Evolutionary conservation across 345 rosid genomes (phyloP).

Genomic region (Lepidium didymum): DNA sequence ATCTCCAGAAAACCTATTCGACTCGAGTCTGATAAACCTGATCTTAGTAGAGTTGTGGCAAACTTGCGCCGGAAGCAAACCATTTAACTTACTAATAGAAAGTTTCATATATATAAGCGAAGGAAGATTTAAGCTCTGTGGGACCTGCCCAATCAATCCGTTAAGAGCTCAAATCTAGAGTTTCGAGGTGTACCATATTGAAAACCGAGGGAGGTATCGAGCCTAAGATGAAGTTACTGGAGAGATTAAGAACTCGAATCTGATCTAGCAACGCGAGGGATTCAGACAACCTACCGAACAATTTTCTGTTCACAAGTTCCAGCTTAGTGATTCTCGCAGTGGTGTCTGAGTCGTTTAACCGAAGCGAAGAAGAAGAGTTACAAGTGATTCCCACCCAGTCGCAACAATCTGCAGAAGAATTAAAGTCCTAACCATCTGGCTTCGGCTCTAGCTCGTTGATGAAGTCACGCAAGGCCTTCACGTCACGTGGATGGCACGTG

Average conservation of each 20-base stretch:
- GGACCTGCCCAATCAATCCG: conserved; percentile 36
- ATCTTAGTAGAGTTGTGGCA: conserved; percentile 41
- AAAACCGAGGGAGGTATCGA: conserved; percentile 43
- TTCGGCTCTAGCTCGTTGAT: conserved; percentile 20
- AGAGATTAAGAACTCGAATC: conserved; percentile 46
- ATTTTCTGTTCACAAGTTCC: conserved; percentile 26
- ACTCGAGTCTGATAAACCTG: conserved; percentile 26
- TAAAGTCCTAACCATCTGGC: conserved; percentile 33
- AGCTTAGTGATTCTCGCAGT: conserved; percentile 32
- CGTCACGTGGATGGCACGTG: conserved; percentile 45
- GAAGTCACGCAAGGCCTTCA: conserved; percentile 39
- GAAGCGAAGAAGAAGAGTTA: conserved; percentile 36
- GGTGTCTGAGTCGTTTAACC: conserved; percentile 2
- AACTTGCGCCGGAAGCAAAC: conserved; percentile 39
- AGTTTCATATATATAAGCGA: conserved; percentile 27
- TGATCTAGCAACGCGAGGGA: conserved; percentile 39
- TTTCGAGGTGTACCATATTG: conserved; percentile 33
- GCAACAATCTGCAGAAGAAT: conserved; percentile 42
- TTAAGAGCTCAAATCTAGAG: conserved; percentile 53
- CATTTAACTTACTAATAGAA: conserved; percentile 36
- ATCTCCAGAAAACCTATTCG: conserved; percentile 36
- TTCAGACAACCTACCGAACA: conserved; percentile 38
- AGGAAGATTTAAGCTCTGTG: conserved; percentile 34
- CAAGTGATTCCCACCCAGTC: conserved; percentile 49
- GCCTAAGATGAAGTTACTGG: conserved; percentile 34